A percentile compares a stretch with the other conserved stretches of the same genome.
phyloP scores from a whole-genome alignment of 2,329 filamentous ascomycete genomes.

The Nothophoma quercina region DNA sequence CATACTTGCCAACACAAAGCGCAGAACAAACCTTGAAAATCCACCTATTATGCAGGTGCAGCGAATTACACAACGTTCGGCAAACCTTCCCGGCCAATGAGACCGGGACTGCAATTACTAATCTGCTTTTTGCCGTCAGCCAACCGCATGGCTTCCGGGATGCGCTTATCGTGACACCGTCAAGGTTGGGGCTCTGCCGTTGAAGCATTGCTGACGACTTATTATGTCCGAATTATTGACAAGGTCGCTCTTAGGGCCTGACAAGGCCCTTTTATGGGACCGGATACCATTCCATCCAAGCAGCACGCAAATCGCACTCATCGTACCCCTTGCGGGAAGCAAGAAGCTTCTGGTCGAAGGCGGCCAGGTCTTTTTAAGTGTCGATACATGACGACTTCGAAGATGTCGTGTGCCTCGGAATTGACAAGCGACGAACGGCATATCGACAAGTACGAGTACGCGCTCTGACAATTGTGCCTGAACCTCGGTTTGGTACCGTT shows the following conservation, averaged over 20 bases:
- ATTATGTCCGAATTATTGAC: conserved; percentile 3
- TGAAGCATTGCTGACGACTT: background rate
- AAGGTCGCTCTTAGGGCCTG: background rate
- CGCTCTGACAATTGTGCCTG: background rate
- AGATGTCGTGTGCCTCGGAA: background rate
- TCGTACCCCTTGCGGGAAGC: background rate
- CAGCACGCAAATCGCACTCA: background rate
- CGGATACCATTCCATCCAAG: background rate
- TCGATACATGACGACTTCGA: background rate
- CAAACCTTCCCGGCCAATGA: background rate
- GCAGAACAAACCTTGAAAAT: background rate
- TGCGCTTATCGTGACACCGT: background rate
- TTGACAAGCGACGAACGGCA: background rate
- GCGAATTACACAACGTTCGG: background rate
- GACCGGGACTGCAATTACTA: background rate
- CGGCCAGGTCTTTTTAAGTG: background rate
- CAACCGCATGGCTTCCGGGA: conserved; percentile 9
- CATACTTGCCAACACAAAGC: background rate
- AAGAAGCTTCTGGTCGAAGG: background rate
- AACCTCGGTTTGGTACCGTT: background rate
- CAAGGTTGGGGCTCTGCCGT: background rate
- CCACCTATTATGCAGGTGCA: conserved; percentile 4
- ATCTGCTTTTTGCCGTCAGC: conserved; percentile 13
- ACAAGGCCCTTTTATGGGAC: background rate
- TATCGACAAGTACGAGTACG: background rate